Evolutionary conservation across 805 yeast genomes (phyloP), one percentile per base, ranked within the genome.

Genomic region (Kodamaea leandrae): DNA sequence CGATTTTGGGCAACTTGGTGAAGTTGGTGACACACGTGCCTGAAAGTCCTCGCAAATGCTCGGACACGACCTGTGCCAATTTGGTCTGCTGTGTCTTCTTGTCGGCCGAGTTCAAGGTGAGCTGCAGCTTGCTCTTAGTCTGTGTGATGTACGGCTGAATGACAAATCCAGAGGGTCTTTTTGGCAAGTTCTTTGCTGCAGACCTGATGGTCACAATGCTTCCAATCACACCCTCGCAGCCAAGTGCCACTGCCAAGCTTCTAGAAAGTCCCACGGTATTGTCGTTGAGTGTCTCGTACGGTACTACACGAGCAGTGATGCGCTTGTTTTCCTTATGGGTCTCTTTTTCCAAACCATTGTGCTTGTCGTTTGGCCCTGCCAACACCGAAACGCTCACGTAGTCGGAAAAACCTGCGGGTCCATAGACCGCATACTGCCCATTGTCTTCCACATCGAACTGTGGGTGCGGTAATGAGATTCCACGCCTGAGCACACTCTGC

Each of bases 91-190:
- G 49, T 18, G 57, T 61, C 47, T 71, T 66, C 41, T 63, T 58
- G 24, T 60, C 57, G 6, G 47, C 26, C 0, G 62, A 52, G 43
- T 57, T 55, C 14, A 67, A 52, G 25, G 53, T 64, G 14, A 63
- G 50, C 38, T 51, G 58, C 9, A 50, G 57, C 3, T 39, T 48
- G 18, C 64, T 55, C 36, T 68, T 66, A 1, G 74, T 60, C 27
- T 64, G 71, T 0, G 77, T 69, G 15, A 71, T 68, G 42, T 70
- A 78, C 3, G 86, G 87, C 48, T 78, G 82, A 4, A 86, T 48
- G 0, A 68, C 57, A 12, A 80, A 53, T 0, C 67, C 53, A 1
- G 68, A 47, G 1, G 82, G 74, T 32, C 52, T 47, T 44, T 60
- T 66, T 4, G 57, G 45, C 5, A 73, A 66, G 18, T 54, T 60